A percentile compares a stretch with the other conserved stretches of the same genome.
Evolutionary conservation across 1,284 basidiomycete genomes (phyloP).

Genomic region (Wolfiporia cocos): DNA sequence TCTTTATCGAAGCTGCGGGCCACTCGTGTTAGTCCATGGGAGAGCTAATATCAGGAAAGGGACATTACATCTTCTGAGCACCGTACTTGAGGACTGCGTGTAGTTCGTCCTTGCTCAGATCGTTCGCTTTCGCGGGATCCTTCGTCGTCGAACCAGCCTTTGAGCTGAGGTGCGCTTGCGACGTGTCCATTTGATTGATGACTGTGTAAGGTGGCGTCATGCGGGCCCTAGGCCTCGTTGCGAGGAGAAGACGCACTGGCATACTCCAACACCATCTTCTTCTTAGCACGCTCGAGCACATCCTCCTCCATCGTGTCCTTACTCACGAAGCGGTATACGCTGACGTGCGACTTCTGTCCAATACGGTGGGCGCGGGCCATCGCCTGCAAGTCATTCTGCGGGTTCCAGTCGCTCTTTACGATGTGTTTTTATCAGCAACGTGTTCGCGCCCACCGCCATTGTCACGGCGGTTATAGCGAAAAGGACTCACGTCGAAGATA

Average conservation of each 20-base stretch:
- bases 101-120: conserved; percentile 96
- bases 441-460: conserved; percentile 13
- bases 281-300: conserved; percentile 94
- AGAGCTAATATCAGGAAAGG: conserved; percentile 1
- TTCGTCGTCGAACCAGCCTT: conserved; percentile 57
- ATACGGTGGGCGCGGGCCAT: conserved; percentile 99
- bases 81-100: conserved; percentile 99
- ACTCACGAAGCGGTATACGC: conserved; percentile 96
- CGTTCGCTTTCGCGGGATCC: conserved; percentile 75
- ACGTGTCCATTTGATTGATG: conserved; percentile 99
- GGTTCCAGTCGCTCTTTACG: conserved; percentile 91
- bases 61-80: conserved; percentile 87
- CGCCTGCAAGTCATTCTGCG: conserved; percentile 97
- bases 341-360: conserved; percentile 97
- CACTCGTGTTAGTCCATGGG: conserved; percentile 9
- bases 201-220: conserved; percentile 42
- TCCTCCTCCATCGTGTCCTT: conserved; percentile 99
- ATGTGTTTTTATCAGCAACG: conserved; percentile 18
- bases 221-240: conserved; percentile 9
- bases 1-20: conserved; percentile 88
- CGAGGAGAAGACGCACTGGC: conserved; percentile 71
- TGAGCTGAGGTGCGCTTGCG: conserved; percentile 90
- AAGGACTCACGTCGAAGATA: conserved; percentile 88
- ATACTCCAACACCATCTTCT: conserved; percentile 99
- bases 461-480: conserved; percentile 2